These are phyloP conservation scores for Phaffomyces opuntiae DNA, from an alignment of 805 yeast genomes.

Conservation along the genomic window DNA sequence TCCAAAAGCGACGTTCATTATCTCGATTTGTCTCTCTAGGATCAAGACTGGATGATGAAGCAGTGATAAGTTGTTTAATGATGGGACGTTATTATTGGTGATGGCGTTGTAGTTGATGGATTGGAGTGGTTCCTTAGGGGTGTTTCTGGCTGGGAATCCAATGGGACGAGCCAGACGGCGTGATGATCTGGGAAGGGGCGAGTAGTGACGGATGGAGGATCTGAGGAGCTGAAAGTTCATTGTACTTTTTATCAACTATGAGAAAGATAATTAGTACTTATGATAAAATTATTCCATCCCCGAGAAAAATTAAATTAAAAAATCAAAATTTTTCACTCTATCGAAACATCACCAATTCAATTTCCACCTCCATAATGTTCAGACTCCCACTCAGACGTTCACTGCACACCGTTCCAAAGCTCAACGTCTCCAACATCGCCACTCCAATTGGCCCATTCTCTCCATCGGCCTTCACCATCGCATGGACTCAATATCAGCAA, in stretches of 20 bases:
- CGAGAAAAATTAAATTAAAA: no score
- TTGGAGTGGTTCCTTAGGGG: no score
- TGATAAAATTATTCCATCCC: no score
- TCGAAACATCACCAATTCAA: no score
- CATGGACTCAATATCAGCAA: constrained; percentile 80
- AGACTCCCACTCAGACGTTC: constrained; percentile 13
- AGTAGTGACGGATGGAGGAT: background rate
- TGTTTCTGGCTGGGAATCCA: no score
- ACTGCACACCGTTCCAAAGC: constrained; percentile 59
- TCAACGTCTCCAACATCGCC: constrained; percentile 24
- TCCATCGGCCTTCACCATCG: constrained; percentile 55
- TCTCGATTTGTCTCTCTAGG: constrained; percentile 81
- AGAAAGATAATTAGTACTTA: no score
- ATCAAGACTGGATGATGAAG: constrained; percentile 68
- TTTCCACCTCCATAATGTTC: background rate
- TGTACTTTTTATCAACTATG: no score
- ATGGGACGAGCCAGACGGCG: no score
- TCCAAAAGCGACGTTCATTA: constrained; percentile 80
- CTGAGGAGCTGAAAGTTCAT: no score
- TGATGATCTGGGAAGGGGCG: background rate
- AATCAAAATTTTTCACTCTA: no score
- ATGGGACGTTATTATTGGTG: background rate
- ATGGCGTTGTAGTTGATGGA: no score
- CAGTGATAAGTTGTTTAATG: background rate
- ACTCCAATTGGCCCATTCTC: constrained; percentile 48